A percentile compares a stretch with the other conserved stretches of the same genome.
These are phyloP conservation scores for Orbilia oligospora DNA, from an alignment of 2,329 filamentous ascomycete species.

Conservation along the genomic window DNA sequence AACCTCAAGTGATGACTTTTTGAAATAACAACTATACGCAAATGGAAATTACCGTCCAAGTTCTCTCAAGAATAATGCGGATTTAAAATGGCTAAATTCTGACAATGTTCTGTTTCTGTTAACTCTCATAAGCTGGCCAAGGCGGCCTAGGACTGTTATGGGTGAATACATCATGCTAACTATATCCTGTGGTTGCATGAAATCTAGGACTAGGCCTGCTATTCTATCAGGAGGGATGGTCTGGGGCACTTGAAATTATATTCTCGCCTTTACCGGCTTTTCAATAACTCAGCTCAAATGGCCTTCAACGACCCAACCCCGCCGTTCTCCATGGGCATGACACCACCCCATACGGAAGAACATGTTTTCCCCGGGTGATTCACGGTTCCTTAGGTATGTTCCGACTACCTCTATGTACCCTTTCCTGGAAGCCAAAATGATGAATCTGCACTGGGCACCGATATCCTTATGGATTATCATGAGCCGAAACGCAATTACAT, in stretches of 20 bases:
- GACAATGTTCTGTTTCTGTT: constrained; percentile 68
- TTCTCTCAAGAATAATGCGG: constrained; percentile 77
- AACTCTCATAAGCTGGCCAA: neutral
- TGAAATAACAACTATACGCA: constrained; percentile 74
- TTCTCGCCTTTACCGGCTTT: neutral
- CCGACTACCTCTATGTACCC: constrained; percentile 11
- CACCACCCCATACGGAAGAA: neutral
- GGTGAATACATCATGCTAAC: neutral
- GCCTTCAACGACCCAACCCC: too few species aligned
- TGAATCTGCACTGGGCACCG: constrained; percentile 60
- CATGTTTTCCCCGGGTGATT: too few species aligned
- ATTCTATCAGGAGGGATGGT: neutral
- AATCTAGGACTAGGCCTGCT: neutral
- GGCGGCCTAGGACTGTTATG: neutral
- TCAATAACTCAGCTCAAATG: too few species aligned
- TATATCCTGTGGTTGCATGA: neutral
- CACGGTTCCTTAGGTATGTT: too few species aligned
- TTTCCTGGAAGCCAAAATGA: constrained; percentile 41
- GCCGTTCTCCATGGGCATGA: neutral
- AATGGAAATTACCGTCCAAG: constrained; percentile 96
- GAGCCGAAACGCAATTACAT: constrained; percentile 56
- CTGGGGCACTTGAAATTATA: neutral
- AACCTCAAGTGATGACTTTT: constrained; percentile 74
- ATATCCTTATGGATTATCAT: constrained; percentile 50
- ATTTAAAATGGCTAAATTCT: constrained; percentile 90